Evolutionary conservation across 495 filamentous ascomycete genomes (phyloP).

Genomic region (Copromyces sp.): DNA sequence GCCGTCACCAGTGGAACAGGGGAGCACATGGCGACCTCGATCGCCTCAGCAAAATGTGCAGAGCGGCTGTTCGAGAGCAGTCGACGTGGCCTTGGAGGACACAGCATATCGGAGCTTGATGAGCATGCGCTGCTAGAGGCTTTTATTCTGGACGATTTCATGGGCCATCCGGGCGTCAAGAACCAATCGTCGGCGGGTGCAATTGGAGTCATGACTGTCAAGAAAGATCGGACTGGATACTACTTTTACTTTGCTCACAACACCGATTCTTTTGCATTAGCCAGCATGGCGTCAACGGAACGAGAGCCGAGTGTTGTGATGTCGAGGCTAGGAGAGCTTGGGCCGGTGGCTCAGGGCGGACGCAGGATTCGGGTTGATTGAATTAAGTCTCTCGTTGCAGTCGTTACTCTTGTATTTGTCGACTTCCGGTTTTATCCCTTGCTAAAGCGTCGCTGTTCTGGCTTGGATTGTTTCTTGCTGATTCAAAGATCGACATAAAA

Average conservation of each 20-base stretch:
- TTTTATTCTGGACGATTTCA: conserved; percentile 72
- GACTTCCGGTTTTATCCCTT: background rate
- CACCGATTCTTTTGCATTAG: conserved; percentile 82
- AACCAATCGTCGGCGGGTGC: conserved; percentile 62
- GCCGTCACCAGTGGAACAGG: conserved; percentile 86
- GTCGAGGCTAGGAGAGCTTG: conserved; percentile 51
- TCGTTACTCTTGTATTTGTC: background rate
- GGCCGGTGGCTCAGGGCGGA: conserved; percentile 36
- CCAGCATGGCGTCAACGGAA: conserved; percentile 75
- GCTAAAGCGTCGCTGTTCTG: background rate
- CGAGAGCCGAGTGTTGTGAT: conserved; percentile 64
- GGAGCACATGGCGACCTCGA: conserved; percentile 91
- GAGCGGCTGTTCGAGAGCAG: conserved; percentile 61
- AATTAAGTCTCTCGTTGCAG: background rate
- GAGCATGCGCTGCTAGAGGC: conserved; percentile 63
- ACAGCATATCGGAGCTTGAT: conserved; percentile 45
- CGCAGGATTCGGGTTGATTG: conserved; percentile 34
- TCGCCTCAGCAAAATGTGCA: conserved; percentile 71
- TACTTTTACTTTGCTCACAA: conserved; percentile 86
- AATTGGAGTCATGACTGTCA: conserved; percentile 75
- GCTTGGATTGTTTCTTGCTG: background rate
- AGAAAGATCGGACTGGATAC: conserved; percentile 59
- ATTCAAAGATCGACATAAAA: background rate
- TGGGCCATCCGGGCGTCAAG: conserved; percentile 67
- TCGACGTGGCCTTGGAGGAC: conserved; percentile 47